Evolutionary conservation across 805 yeast species (phyloP), one percentile per base, ranked within the genome.

Genomic region (Yamadazyma endophytica): DNA sequence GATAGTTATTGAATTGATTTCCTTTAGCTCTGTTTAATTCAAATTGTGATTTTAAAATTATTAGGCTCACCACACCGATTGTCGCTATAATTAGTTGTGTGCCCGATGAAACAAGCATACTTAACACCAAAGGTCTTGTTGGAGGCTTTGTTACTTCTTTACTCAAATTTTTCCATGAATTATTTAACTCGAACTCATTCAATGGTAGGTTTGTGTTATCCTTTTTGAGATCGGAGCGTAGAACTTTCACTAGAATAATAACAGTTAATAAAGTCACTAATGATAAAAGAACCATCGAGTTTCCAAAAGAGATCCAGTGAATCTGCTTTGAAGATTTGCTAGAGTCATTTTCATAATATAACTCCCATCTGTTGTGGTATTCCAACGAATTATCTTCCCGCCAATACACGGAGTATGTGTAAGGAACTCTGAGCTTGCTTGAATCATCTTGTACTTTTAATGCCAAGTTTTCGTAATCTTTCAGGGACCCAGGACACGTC

Each of bases 371-470:
- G 36, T 77, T 66, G 29, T 69, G 67, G 71, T 86, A 82, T 16
- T 71, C 69, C 15, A 83, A 63, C 2, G 75, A 70, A 25, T 62
- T 60, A 37, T 87, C 95, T 51, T 87, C 94, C 52, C 92, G 68
- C 94, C 95, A 87, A 49, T 82, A 82, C 3, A 88, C 87, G 1
- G 95, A 76, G 46, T 86, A 88, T 1, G 96, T 82, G 56, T 77
- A 87, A 3, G 90, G 89, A 20, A 87, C 72, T 21, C 65, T 49
- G 1, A 61, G 49, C 17, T 44, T 52, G 9, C 43, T 41, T 9
- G 43, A 36, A 21, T 42, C 43, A 7, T 61, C 49, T 16, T 63
- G 57, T 4, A 70, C 56, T 13, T 69, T 57, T 6, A 86, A 49
- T 23, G 77, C 75, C 42, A 69, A 76, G 39, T 78, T 76, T 21